phyloP scores from a whole-genome alignment of 2,329 filamentous ascomycete genomes.

The Neopestalotiopsis sp. region DNA sequence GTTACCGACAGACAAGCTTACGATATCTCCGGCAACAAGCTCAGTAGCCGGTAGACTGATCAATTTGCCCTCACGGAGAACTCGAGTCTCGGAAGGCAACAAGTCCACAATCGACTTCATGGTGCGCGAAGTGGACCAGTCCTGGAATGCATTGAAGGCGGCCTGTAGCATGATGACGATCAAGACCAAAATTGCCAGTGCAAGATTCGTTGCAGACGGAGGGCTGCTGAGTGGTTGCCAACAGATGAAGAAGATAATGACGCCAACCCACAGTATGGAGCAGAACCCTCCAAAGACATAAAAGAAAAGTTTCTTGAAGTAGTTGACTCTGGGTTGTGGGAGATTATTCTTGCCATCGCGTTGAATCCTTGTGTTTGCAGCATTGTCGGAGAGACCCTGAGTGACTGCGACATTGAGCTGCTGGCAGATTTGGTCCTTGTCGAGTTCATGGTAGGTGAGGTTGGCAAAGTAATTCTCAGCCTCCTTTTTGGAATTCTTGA shows the following conservation, averaged over 20 bases:
- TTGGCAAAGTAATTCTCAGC: constrained; percentile 50
- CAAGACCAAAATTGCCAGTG: constrained; percentile 50
- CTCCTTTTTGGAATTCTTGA: constrained; percentile 34
- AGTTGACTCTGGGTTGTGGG: constrained; percentile 47
- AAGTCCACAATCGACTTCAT: constrained; percentile 54
- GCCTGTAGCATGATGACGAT: constrained; percentile 53
- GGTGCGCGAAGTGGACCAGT: constrained; percentile 50
- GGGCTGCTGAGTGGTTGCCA: constrained; percentile 52
- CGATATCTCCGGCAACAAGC: constrained; percentile 51
- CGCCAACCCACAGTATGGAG: constrained; percentile 51
- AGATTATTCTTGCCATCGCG: constrained; percentile 48
- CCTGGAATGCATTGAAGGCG: constrained; percentile 50
- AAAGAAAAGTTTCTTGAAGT: constrained; percentile 43
- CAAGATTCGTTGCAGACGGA: constrained; percentile 47
- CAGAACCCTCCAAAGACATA: constrained; percentile 55
- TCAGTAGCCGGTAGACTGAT: constrained; percentile 45
- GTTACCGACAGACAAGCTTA: constrained; percentile 50
- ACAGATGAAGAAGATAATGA: constrained; percentile 53
- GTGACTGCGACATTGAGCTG: constrained; percentile 42
- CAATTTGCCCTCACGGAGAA: constrained; percentile 48
- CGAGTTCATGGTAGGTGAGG: constrained; percentile 43
- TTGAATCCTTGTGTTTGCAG: constrained; percentile 38
- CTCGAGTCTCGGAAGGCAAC: constrained; percentile 47
- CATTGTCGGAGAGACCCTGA: constrained; percentile 39
- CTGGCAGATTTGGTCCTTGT: constrained; percentile 40